These are phyloP conservation scores for Tolypocladium inflatum DNA, from an alignment of 2,329 filamentous ascomycete genomes.

Conservation along the genomic window DNA sequence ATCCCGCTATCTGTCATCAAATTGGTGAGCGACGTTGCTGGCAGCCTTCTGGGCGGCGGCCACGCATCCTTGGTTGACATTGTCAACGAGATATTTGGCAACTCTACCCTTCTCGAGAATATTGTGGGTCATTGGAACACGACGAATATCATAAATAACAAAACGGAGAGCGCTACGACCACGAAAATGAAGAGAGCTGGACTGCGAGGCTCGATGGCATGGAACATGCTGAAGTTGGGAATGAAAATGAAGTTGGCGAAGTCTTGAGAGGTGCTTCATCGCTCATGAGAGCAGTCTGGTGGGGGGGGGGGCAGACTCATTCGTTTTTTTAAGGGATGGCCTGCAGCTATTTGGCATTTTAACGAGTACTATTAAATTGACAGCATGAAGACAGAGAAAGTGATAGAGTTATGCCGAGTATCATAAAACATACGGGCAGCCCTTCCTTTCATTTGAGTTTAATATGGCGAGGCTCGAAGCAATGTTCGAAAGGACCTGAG, in stretches of 20 bases:
- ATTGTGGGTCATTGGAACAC: slow-evolving; percentile 24
- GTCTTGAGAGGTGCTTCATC: not conserved
- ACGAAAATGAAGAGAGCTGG: not conserved
- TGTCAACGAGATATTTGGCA: slow-evolving; percentile 27
- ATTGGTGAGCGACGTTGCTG: slow-evolving; percentile 25
- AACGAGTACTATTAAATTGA: too few relatives aligned
- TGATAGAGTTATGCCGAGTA: too few relatives aligned
- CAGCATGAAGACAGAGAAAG: too few relatives aligned
- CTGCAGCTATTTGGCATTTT: too few relatives aligned
- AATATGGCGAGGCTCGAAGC: too few relatives aligned
- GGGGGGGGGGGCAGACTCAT: too few relatives aligned
- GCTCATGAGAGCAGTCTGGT: too few relatives aligned
- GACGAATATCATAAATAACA: not conserved
- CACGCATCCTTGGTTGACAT: slow-evolving; percentile 20
- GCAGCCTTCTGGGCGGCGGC: slow-evolving; percentile 21
- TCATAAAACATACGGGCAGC: too few relatives aligned
- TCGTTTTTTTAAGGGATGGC: too few relatives aligned
- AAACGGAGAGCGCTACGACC: not conserved
- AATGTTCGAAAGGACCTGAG: too few relatives aligned
- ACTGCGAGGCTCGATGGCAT: not conserved
- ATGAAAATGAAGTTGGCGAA: not conserved
- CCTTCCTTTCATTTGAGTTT: too few relatives aligned
- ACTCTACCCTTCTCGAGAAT: slow-evolving; percentile 27
- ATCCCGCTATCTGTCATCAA: slow-evolving; percentile 27
- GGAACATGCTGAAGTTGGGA: not conserved